Conservation (phyloP, 2,329 filamentous ascomycete species). For the Cryphonectria parasitica region DNA sequence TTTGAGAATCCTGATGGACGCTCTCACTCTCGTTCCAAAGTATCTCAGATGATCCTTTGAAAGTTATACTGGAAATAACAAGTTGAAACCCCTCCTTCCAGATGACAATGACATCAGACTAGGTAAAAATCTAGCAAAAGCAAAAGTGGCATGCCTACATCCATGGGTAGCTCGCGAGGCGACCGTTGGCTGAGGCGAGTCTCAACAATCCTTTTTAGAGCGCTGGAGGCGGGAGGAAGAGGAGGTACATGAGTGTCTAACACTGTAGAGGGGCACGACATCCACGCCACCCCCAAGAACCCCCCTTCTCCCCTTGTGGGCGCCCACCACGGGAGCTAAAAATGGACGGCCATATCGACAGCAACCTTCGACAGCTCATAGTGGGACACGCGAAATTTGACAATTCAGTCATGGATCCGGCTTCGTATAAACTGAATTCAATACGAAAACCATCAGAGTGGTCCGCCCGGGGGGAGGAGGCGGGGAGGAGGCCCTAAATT, state of each 20-base stretch:
- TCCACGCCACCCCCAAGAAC: background rate
- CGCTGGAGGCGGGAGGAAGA: background rate
- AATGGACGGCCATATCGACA: slow-evolving; percentile 26
- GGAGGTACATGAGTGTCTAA: slow-evolving; percentile 2
- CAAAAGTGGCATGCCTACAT: background rate
- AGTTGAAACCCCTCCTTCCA: background rate
- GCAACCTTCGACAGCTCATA: slow-evolving; percentile 12
- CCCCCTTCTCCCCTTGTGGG: slow-evolving; percentile 15
- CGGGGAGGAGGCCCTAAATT: too few species aligned
- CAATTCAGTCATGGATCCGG: slow-evolving; percentile 16
- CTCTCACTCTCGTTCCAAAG: background rate
- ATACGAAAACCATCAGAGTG: background rate
- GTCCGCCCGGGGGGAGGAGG: background rate
- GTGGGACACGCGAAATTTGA: slow-evolving; percentile 29
- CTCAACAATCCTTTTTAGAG: background rate
- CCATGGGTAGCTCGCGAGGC: background rate
- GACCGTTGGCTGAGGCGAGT: background rate
- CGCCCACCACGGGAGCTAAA: slow-evolving; percentile 35
- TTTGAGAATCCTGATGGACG: background rate
- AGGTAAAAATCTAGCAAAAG: slow-evolving; percentile 4
- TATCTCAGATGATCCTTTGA: background rate
- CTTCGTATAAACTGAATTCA: slow-evolving; percentile 21
- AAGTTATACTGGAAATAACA: background rate
- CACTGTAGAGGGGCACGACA: slow-evolving; percentile 12
- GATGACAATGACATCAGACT: slow-evolving; percentile 20